Conservation (phyloP, 192 early-diverging fungal species). For the Coemansia furcata region DNA sequence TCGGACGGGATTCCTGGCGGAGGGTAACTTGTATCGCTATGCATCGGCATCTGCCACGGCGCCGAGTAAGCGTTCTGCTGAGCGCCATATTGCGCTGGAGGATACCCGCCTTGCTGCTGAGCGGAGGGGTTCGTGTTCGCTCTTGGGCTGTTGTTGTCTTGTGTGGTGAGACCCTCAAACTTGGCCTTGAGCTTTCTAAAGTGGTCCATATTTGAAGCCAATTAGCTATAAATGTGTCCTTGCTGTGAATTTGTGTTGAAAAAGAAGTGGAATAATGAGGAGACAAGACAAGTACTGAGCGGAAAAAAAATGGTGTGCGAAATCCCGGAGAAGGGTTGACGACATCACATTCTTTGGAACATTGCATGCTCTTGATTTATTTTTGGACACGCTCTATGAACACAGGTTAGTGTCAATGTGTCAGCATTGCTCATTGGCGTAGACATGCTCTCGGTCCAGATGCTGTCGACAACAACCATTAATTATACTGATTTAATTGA, state of each 20-base stretch:
- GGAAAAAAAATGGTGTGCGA: too few relatives aligned
- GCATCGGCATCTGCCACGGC: neutral
- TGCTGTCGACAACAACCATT: too few relatives aligned
- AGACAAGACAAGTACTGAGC: neutral
- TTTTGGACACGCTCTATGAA: too few relatives aligned
- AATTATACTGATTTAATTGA: too few relatives aligned
- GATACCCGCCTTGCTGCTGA: neutral
- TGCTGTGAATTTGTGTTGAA: neutral
- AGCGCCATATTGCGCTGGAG: neutral
- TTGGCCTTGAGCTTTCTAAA: conserved; percentile 41
- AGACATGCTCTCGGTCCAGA: too few relatives aligned
- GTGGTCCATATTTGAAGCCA: conserved; percentile 11
- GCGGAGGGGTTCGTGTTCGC: neutral
- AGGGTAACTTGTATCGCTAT: neutral
- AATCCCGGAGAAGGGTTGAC: too few relatives aligned
- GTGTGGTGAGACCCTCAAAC: conserved; percentile 30
- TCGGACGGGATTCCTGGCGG: neutral
- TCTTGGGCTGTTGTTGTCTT: neutral
- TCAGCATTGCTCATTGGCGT: too few relatives aligned
- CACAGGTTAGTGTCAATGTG: too few relatives aligned
- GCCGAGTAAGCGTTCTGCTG: neutral
- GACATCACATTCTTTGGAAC: too few relatives aligned
- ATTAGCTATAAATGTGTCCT: neutral
- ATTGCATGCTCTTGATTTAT: too few relatives aligned
- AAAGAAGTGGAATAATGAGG: neutral